Percentiles rank a stretch among this genome's conserved stretches.
These are phyloP conservation scores for Aspergillus persii DNA, from an alignment of 2,329 filamentous ascomycete species.

Conservation along the genomic window DNA sequence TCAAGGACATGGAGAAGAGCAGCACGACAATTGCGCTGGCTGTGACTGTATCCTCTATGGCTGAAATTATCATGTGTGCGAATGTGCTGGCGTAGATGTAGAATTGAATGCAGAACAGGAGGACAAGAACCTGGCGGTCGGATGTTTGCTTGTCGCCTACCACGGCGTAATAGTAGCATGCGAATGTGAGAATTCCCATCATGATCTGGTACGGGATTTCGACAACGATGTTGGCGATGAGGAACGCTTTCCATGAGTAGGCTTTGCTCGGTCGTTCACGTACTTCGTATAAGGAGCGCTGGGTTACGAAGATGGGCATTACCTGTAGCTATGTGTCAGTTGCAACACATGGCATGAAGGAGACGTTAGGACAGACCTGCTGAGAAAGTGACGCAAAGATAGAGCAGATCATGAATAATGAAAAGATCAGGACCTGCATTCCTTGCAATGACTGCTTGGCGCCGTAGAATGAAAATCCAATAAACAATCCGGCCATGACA, in stretches of 20 bases:
- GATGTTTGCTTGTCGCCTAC: conserved; percentile 49
- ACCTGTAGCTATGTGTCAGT: conserved; percentile 1
- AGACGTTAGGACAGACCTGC: conserved; percentile 27
- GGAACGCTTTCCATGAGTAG: conserved; percentile 83
- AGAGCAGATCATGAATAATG: conserved; percentile 75
- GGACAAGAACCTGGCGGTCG: conserved; percentile 73
- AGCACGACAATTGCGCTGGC: conserved; percentile 73
- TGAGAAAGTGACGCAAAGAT: conserved; percentile 56
- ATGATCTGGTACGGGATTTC: conserved; percentile 83
- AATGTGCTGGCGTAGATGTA: conserved; percentile 80
- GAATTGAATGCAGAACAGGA: conserved; percentile 72
- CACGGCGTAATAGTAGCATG: conserved; percentile 83
- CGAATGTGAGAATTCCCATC: conserved; percentile 69
- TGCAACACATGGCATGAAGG: not conserved
- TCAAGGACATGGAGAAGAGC: conserved; percentile 77
- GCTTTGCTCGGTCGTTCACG: conserved; percentile 80
- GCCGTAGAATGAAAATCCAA: conserved; percentile 76
- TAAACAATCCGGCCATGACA: conserved; percentile 62
- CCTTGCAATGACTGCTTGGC: conserved; percentile 71
- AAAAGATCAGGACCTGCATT: conserved; percentile 80
- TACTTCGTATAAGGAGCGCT: conserved; percentile 77
- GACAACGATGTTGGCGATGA: conserved; percentile 77
- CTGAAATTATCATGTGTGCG: conserved; percentile 70
- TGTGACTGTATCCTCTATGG: conserved; percentile 68
- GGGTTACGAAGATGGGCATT: conserved; percentile 81